Conservation (phyloP, 2,329 filamentous ascomycete species). For the Phaeomoniella chlamydospora region DNA sequence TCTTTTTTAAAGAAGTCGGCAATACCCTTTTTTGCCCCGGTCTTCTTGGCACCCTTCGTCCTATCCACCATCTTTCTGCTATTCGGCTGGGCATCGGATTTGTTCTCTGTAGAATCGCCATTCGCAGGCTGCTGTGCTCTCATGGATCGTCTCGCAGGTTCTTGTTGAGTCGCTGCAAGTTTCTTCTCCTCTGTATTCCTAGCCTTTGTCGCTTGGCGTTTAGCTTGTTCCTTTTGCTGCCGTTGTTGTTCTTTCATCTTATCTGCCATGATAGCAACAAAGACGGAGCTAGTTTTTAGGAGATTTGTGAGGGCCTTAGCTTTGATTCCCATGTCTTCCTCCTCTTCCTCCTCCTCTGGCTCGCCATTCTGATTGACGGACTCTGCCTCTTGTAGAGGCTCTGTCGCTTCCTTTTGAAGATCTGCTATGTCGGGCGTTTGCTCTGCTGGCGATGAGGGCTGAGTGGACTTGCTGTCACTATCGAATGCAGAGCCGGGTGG, state of each 20-base stretch:
- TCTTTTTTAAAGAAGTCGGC: conserved; percentile 20
- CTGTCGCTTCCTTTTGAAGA: too few relatives aligned
- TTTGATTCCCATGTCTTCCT: conserved; percentile 26
- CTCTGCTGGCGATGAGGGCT: neutral
- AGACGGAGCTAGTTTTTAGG: conserved; percentile 30
- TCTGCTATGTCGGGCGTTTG: neutral
- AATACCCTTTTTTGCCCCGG: neutral
- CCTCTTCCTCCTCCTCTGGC: conserved; percentile 12
- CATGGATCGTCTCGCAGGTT: conserved; percentile 8
- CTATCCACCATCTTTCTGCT: neutral
- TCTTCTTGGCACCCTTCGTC: neutral
- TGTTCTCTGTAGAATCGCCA: neutral
- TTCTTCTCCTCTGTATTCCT: conserved; percentile 13
- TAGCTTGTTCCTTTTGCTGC: conserved; percentile 28
- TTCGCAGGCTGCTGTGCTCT: conserved; percentile 4
- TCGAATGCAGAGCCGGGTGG: neutral
- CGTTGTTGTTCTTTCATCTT: conserved; percentile 29
- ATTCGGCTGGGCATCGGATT: neutral
- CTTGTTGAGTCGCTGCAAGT: conserved; percentile 13
- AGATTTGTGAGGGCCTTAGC: conserved; percentile 29
- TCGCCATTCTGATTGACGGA: conserved; percentile 5
- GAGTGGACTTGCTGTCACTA: neutral
- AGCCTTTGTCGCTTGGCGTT: conserved; percentile 20
- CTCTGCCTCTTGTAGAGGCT: too few relatives aligned
- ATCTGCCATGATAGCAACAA: conserved; percentile 33